Base-by-base conservation (phyloP, 176 grass and related monocot species). In the Bonia amplexicaulis region DNA sequence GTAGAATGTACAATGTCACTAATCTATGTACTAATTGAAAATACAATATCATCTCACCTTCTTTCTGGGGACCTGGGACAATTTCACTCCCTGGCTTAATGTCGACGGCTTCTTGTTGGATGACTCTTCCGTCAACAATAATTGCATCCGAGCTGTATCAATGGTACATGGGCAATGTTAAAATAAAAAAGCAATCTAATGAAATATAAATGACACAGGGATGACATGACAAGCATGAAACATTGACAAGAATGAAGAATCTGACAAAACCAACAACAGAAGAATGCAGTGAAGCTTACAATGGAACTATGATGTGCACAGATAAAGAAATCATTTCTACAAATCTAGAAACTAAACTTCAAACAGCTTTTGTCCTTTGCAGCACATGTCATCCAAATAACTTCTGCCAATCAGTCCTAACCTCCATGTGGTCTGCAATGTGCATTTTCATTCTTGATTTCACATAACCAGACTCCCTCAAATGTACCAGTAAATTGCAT, bases 131-230 rank as follows among this genome's bases (percentile, higher is more conserved):
- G 86, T 98, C 85, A 74, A 98, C 80, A 81, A 95, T 89, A 73
- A 98, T 96, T 87, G 85, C 88, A 92, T 90, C 92, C 81, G 78
- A 95, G 78, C 93, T 98, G 91, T 61, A 78, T 61, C 65, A 76
- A 76, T 51, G 75, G 40, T 39, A 82, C 54, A 69, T 29, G 84
- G 69, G 87, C 14, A 87, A 73, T 41, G 62, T 23, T 46, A 84
- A 42, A 26, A 49, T 73, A 66, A 74, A 54, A 62, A 52, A 3
- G 11, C 10, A 29, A 49, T 49, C 54, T 66, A 73, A 66, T 16
- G n/a, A 42, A 76, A 79, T 6, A 57, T 49, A 66, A 68, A 25
- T 20, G n/a, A 66, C 35, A 49, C 37, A 66, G 64, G 17, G 40
- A 74, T 31, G 41, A 42, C 27, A 68, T 62, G 11, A 86, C 41